Evolutionary conservation across 768 basidiomycete genomes (phyloP).

Genomic region (Lactifluus volemus): DNA sequence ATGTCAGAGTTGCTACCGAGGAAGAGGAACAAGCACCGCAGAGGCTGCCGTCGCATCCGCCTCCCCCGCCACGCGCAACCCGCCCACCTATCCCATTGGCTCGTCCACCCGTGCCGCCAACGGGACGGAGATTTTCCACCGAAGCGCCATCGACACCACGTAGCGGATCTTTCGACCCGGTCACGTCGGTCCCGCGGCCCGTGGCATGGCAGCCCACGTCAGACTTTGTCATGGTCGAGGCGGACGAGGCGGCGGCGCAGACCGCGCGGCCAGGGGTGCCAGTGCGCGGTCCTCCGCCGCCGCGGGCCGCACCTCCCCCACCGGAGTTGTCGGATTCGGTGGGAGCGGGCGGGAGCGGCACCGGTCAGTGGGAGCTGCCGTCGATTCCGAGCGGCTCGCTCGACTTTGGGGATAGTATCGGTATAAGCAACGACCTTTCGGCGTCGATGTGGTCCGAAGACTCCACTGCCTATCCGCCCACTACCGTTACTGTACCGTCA

Average conservation of each 20-base stretch:
- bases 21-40: conserved; percentile 40
- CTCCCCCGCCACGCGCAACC: conserved; percentile 30
- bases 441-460: conserved; percentile 56
- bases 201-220: conserved; percentile 24
- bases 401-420: conserved; percentile 36
- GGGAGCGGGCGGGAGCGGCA: conserved; percentile 26
- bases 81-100: conserved; percentile 24
- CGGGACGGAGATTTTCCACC: background rate
- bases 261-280: conserved; percentile 41
- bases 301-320: conserved; percentile 25
- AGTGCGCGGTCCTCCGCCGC: conserved; percentile 30
- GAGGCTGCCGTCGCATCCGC: conserved; percentile 39
- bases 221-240: conserved; percentile 30
- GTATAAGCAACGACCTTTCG: conserved; percentile 38
- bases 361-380: conserved; percentile 56
- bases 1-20: conserved; percentile 24
- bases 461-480: conserved; percentile 30
- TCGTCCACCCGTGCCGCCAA: conserved; percentile 10
- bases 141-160: conserved; percentile 2
- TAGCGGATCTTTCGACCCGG: conserved; percentile 15
- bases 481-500: conserved; percentile 12
- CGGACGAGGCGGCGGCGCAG: conserved; percentile 21
- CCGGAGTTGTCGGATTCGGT: conserved; percentile 29
- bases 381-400: conserved; percentile 46
- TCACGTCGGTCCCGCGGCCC: conserved; percentile 22